These are phyloP conservation scores for Ilyonectria robusta DNA, from an alignment of 2,329 filamentous ascomycete genomes.

Conservation along the genomic window DNA sequence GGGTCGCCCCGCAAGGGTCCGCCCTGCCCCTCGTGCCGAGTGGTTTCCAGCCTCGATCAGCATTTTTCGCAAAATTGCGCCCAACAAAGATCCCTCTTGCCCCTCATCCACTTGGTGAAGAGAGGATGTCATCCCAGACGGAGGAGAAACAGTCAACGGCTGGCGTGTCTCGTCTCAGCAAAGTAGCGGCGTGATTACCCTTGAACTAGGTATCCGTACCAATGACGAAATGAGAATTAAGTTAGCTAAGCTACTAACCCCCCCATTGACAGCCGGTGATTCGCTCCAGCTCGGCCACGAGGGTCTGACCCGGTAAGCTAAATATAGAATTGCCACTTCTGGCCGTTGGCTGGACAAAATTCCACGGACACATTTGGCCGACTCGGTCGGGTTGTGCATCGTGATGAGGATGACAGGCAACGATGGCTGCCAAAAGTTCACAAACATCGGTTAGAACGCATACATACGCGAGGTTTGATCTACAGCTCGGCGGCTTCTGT, in stretches of 20 bases:
- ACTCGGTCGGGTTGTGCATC: not conserved
- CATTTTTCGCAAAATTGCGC: constrained; percentile 34
- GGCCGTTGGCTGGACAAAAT: constrained; percentile 4
- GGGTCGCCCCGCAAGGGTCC: constrained; percentile 40
- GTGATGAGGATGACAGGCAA: constrained; percentile 19
- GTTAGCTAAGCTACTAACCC: constrained; percentile 12
- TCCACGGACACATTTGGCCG: constrained; percentile 20
- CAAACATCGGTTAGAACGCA: not conserved
- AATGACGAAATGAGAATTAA: constrained; percentile 30
- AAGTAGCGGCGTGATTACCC: constrained; percentile 9
- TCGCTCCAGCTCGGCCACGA: constrained; percentile 32
- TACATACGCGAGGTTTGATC: not conserved
- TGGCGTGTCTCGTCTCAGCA: not conserved
- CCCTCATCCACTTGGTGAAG: constrained; percentile 18
- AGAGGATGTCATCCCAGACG: constrained; percentile 7
- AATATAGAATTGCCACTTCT: constrained; percentile 40
- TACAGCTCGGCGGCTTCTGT: not conserved
- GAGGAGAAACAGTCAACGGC: constrained; percentile 6
- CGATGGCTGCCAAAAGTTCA: constrained; percentile 4
- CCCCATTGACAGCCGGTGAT: constrained; percentile 23
- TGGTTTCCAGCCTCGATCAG: constrained; percentile 39
- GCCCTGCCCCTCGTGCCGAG: constrained; percentile 31
- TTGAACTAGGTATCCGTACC: constrained; percentile 27
- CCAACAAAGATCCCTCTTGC: constrained; percentile 37
- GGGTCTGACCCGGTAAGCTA: constrained; percentile 32